phyloP scores from a whole-genome alignment of 371 early-diverging fungal genomes.

The Mortierella sp. region DNA sequence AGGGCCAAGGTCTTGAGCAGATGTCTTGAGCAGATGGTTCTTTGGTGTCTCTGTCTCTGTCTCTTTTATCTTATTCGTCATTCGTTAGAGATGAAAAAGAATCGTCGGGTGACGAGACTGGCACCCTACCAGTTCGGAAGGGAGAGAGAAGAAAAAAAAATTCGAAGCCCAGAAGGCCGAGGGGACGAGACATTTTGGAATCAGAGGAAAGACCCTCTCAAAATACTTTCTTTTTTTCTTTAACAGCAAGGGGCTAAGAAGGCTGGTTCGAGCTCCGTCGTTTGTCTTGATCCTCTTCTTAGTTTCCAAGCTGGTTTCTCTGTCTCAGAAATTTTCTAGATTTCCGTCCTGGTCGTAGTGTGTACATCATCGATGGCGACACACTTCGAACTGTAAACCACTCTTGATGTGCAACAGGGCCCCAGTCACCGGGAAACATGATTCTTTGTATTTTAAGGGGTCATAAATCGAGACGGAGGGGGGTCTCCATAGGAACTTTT shows the following conservation, averaged over 20 bases:
- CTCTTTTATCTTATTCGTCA: too few relatives aligned
- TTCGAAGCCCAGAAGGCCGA: neutral
- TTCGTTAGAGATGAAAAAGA: neutral
- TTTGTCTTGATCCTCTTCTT: neutral
- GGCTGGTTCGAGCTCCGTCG: neutral
- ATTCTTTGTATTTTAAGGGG: neutral
- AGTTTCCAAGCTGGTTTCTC: neutral
- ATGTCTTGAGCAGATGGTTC: too few relatives aligned
- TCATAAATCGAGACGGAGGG: neutral
- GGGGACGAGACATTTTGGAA: constrained; percentile 1
- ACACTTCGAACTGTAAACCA: too few relatives aligned
- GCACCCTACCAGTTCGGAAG: neutral
- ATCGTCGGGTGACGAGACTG: neutral
- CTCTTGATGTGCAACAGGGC: too few relatives aligned
- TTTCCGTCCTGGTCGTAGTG: neutral
- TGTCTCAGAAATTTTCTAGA: constrained; percentile 1
- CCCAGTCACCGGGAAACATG: too few relatives aligned
- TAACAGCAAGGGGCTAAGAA: neutral
- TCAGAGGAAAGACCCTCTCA: neutral
- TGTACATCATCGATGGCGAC: neutral
- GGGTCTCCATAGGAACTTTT: neutral
- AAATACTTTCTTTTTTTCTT: neutral
- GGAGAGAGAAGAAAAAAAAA: neutral
- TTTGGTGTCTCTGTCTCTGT: too few relatives aligned
- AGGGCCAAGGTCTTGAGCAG: neutral